Evolutionary conservation across 306 rosid genomes (phyloP), one percentile per base, ranked within the genome.

Genomic region (Lotus japonicus): DNA sequence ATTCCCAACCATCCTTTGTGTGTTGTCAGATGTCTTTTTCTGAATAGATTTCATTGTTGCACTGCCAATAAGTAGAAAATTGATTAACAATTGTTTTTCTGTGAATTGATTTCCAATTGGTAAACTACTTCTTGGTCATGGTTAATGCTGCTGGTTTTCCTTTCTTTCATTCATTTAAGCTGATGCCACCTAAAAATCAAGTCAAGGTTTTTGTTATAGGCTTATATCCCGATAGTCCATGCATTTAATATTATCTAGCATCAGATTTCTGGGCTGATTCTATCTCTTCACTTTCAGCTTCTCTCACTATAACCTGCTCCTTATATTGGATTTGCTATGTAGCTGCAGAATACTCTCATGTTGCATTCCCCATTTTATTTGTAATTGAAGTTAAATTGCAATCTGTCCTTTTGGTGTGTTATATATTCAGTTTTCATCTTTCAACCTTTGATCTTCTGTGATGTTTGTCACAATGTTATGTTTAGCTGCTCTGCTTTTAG

Each of bases 201-300:
- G n/a, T 64, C 6, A 11, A 18, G 15, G 23, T 55, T 54, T 64
- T 56, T 14, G 56, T 42, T 64, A 42, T 28, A 44, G 36, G 41
- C 31, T 6, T 54, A 33, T 28, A 54, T 19, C 49, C 35, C 26
- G 23, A 63, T 28, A 35, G 53, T 46, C 6, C 55, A 41, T 15
- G 36, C 9, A 4, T 18, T 33, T 36, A 16, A 35, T 33, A n/a
- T 31, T 52, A 26, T 62, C 52, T 3, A 19, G 42, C 15, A 33
- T 43, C 23, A 9, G 3, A 41, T 48, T 68, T 60, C 23, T 53
- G 39, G 66, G 26, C 16, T 16, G 28, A 53, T 12, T 5, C 1
- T 50, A 68, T 75, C 64, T 50, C 60, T 57, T 48, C 36, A 44
- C 73, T n/a, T n/a, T n/a, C n/a, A n/a, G n/a, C n/a, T n/a, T n/a